A percentile compares a stretch with the other conserved stretches of the same genome.
phyloP scores from a whole-genome alignment of 176 grass and related monocot species.

The Triticum monococcum region DNA sequence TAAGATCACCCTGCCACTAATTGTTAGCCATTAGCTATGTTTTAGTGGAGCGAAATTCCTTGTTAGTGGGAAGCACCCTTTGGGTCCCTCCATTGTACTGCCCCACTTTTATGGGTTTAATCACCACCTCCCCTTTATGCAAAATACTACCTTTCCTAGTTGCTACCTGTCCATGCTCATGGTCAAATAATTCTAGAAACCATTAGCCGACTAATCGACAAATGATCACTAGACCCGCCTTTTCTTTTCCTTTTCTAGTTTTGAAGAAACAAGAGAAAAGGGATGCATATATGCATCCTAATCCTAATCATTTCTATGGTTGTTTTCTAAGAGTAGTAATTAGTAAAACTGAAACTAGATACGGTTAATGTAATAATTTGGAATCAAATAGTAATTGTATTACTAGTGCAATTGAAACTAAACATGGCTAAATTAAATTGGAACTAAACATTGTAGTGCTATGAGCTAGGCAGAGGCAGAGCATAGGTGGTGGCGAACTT shows the following conservation, averaged over 20 bases:
- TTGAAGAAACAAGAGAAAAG: background rate
- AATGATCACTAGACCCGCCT: background rate
- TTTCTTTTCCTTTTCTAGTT: no score
- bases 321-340: no score
- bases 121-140: constrained; percentile 43
- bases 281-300: background rate
- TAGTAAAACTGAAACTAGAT: background rate
- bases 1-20: constrained; percentile 12
- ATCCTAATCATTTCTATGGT: no score
- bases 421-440: background rate
- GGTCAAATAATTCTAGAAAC: constrained; percentile 38
- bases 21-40: constrained; percentile 11
- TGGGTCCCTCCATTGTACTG: constrained; percentile 47
- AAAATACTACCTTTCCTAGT: constrained; percentile 34
- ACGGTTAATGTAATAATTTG: background rate
- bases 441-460: background rate
- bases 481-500: constrained; percentile 20
- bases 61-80: constrained; percentile 68
- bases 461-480: background rate
- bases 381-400: background rate
- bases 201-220: constrained; percentile 2
- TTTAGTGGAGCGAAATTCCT: constrained; percentile 54
- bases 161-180: background rate
- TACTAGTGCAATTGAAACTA: background rate
- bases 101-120: constrained; percentile 34